phyloP scores from a whole-genome alignment of 2,329 filamentous ascomycete species.

The Botrytis sinoallii region DNA sequence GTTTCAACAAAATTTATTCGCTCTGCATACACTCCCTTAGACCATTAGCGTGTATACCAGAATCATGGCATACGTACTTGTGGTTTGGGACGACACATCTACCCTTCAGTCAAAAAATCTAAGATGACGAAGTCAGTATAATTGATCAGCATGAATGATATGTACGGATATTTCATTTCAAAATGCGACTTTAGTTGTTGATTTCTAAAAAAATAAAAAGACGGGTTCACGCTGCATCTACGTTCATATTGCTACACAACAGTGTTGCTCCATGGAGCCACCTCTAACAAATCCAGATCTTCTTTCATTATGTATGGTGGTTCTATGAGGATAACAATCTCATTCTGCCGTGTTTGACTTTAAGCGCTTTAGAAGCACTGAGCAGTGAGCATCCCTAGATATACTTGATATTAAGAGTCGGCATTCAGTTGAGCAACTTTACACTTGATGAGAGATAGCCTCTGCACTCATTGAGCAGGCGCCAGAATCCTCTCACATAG shows the following conservation, averaged over 20 bases:
- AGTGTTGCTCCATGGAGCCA: neutral
- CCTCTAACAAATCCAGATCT: neutral
- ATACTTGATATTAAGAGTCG: neutral
- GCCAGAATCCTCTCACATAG: neutral
- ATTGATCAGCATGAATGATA: no score
- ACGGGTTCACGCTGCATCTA: neutral
- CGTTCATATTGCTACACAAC: neutral
- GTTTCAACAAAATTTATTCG: neutral
- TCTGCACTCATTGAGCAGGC: neutral
- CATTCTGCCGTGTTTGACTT: neutral
- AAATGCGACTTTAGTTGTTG: neutral
- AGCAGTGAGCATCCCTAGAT: neutral
- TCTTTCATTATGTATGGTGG: neutral
- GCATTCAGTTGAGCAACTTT: neutral
- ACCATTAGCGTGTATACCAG: neutral
- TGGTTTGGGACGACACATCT: neutral
- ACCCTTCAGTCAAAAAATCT: no score
- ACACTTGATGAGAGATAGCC: neutral
- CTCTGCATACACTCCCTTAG: neutral
- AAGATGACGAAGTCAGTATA: no score
- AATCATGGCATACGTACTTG: neutral
- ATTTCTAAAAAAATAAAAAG: neutral
- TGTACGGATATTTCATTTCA: no score
- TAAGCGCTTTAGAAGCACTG: neutral
- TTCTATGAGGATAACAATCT: neutral